phyloP scores from a whole-genome alignment of 73 alveolate genomes.

The Paramecium caudatum region DNA sequence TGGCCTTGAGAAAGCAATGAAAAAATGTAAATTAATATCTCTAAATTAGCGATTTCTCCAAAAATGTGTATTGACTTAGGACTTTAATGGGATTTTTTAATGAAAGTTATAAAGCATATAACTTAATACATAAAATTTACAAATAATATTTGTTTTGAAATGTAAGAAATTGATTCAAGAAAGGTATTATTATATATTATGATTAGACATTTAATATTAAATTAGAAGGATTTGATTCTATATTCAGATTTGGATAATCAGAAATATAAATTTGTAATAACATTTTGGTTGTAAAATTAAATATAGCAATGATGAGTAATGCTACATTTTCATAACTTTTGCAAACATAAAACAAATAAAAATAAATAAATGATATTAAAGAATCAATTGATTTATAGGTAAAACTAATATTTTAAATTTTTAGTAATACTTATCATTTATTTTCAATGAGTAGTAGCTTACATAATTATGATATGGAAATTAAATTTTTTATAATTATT shows the following conservation, averaged over 20 bases:
- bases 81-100: conserved; percentile 51
- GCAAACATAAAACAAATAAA: neutral
- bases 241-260: conserved; percentile 49
- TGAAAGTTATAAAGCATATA: conserved; percentile 8
- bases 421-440: conserved; percentile 6
- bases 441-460: conserved; percentile 14
- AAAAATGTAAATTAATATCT: neutral
- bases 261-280: neutral
- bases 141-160: conserved; percentile 54
- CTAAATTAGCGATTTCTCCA: neutral
- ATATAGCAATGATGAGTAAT: conserved; percentile 6
- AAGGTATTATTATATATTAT: neutral
- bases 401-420: neutral
- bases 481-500: neutral
- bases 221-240: conserved; percentile 57
- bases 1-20: conserved; percentile 8
- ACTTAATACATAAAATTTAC: neutral
- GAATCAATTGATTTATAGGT: conserved; percentile 24
- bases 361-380: conserved; percentile 2
- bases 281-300: neutral
- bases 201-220: conserved; percentile 6
- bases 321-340: neutral
- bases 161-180: conserved; percentile 46
- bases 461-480: neutral
- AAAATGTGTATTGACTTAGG: conserved; percentile 44